Conservation (phyloP, 176 grass and related monocot species). For the Hyparrhenia diplandra region DNA sequence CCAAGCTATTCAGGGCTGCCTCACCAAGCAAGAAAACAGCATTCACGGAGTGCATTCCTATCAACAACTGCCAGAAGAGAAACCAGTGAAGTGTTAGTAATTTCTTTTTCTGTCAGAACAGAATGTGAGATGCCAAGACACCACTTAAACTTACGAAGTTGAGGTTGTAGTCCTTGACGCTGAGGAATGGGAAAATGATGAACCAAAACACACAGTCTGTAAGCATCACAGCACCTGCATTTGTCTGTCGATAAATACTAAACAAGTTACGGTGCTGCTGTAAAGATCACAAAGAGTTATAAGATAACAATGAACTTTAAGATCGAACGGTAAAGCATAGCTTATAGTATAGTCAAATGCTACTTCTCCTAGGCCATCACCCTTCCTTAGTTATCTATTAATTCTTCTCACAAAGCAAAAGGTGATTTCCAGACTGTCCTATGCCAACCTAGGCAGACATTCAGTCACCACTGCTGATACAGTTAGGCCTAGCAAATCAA, state of each 20-base stretch:
- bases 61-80: constrained; percentile 44
- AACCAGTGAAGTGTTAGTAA: neutral
- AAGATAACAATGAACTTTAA: neutral
- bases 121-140: neutral
- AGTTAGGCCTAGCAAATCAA: constrained; percentile 23
- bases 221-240: constrained; percentile 92
- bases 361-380: neutral
- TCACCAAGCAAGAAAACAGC: constrained; percentile 89
- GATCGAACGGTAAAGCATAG: neutral
- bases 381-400: constrained; percentile 1
- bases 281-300: neutral
- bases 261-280: neutral
- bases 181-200: constrained; percentile 96
- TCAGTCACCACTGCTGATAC: constrained; percentile 16
- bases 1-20: constrained; percentile 77
- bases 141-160: constrained; percentile 63
- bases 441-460: neutral
- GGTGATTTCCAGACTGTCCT: constrained; percentile 6
- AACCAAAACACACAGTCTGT: constrained; percentile 99
- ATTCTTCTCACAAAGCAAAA: constrained; percentile 17
- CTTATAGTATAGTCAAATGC: neutral
- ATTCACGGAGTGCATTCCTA: constrained; percentile 93
- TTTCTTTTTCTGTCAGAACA: neutral
- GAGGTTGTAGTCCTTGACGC: constrained; percentile 75
- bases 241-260: constrained; percentile 52